These are phyloP conservation scores for Magnolia officinalis DNA, from an alignment of 164 flowering plant species.

Conservation along the genomic window DNA sequence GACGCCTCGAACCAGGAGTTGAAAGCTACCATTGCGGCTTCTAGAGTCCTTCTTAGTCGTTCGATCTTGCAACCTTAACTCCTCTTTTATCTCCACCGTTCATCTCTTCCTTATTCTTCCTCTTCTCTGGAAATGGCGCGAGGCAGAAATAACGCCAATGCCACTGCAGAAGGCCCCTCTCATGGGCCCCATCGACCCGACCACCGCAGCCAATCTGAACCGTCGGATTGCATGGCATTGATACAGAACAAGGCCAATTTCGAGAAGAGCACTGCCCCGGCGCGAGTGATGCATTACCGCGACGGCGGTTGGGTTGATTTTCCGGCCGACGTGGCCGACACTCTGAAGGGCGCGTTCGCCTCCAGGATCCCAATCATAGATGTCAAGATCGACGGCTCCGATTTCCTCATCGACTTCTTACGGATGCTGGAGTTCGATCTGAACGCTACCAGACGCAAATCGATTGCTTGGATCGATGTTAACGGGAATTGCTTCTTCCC, in stretches of 20 bases:
- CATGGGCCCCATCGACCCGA: too few relatives aligned
- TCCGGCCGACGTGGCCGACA: slow-evolving; percentile 1
- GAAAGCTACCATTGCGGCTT: too few relatives aligned
- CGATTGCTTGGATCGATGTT: slow-evolving; percentile 9
- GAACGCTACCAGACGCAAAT: not conserved
- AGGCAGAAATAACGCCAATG: too few relatives aligned
- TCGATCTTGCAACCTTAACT: too few relatives aligned
- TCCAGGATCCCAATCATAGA: not conserved
- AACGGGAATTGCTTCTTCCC: slow-evolving; percentile 7
- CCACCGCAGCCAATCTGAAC: not conserved
- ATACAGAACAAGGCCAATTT: slow-evolving; percentile 1
- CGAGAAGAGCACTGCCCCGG: not conserved
- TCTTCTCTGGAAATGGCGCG: too few relatives aligned
- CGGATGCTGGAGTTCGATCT: slow-evolving; percentile 6
- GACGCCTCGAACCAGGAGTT: too few relatives aligned
- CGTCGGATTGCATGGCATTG: not conserved
- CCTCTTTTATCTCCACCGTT: too few relatives aligned
- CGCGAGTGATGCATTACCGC: not conserved
- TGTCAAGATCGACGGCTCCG: slow-evolving; percentile 1
- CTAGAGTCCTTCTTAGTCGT: too few relatives aligned
- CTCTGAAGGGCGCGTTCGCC: not conserved
- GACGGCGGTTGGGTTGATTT: not conserved
- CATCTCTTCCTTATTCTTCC: too few relatives aligned
- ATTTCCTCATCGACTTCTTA: slow-evolving; percentile 1
- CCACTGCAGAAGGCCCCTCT: too few relatives aligned